These are phyloP conservation scores for Encephalitozoon intestinalis DNA, from an alignment of 371 early-diverging fungal species.

Conservation along the genomic window DNA sequence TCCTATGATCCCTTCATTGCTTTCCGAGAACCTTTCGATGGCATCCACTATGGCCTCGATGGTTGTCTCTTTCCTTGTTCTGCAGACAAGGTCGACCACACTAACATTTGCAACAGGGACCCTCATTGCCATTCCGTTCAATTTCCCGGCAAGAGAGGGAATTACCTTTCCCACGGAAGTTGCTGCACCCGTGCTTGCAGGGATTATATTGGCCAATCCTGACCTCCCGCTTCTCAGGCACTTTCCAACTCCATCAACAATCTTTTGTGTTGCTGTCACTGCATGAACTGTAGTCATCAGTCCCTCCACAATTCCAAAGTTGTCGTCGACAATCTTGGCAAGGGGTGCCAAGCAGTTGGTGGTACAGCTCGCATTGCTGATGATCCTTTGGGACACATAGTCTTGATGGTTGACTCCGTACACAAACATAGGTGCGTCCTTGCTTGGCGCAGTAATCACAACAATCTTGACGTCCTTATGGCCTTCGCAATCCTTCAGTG, in stretches of 20 bases:
- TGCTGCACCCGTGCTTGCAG: conserved; percentile 96
- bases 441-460: conserved; percentile 90
- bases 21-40: conserved; percentile 64
- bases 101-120: conserved; percentile 92
- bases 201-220: conserved; percentile 93
- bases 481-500: conserved; percentile 71
- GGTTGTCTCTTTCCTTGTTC: conserved; percentile 74
- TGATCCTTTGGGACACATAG: conserved; percentile 73
- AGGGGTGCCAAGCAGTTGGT: conserved; percentile 98
- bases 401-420: conserved; percentile 79
- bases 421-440: conserved; percentile 69
- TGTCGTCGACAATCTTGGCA: conserved; percentile 88
- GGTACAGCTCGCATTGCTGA: conserved; percentile 98
- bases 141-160: conserved; percentile 82
- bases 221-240: conserved; percentile 92
- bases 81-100: conserved; percentile 89
- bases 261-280: conserved; percentile 94
- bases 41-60: conserved; percentile 20
- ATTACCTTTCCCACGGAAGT: conserved; percentile 96
- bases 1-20: conserved; percentile 77
- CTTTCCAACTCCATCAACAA: conserved; percentile 92
- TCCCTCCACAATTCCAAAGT: conserved; percentile 73
- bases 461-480: conserved; percentile 90
- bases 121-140: conserved; percentile 66
- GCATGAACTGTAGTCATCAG: conserved; percentile 96